Evolutionary conservation across 495 filamentous ascomycete genomes (phyloP).

Genomic region (Aspergillus affinis): DNA sequence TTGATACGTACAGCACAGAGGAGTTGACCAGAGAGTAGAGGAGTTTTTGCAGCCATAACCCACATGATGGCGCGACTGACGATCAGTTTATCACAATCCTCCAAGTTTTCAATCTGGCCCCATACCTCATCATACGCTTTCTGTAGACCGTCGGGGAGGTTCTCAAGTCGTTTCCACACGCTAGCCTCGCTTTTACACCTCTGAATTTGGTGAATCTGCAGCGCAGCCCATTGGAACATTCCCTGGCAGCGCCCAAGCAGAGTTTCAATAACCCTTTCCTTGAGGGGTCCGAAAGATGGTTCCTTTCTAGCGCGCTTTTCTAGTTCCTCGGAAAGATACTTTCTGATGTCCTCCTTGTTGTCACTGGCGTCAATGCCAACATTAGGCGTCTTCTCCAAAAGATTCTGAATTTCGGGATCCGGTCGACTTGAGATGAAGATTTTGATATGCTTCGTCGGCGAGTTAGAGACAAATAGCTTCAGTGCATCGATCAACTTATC

Average conservation of each 20-base stretch:
- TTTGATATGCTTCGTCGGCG: conserved; percentile 32
- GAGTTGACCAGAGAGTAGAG: conserved; percentile 18
- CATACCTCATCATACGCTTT: conserved; percentile 38
- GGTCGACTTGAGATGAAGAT: conserved; percentile 49
- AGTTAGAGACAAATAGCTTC: conserved; percentile 23
- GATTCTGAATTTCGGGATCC: too few relatives aligned
- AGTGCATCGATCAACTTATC: conserved; percentile 33
- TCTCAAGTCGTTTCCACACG: conserved; percentile 30
- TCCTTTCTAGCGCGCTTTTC: conserved; percentile 17
- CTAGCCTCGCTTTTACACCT: conserved; percentile 15
- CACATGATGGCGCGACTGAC: conserved; percentile 35
- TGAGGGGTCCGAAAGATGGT: conserved; percentile 11
- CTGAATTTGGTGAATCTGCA: conserved; percentile 35
- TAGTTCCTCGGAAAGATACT: conserved; percentile 27
- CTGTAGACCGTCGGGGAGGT: conserved; percentile 27
- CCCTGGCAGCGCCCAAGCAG: conserved; percentile 16
- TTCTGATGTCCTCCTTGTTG: conserved; percentile 31
- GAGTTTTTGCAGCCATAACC: conserved; percentile 30
- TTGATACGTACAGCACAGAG: conserved; percentile 17
- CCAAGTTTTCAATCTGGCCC: conserved; percentile 16
- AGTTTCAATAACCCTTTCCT: conserved; percentile 13
- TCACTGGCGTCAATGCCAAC: conserved; percentile 28
- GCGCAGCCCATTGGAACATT: conserved; percentile 36
- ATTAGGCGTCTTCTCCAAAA: too few relatives aligned
- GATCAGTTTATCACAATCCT: conserved; percentile 22